Conservation (phyloP, 805 yeast species). For the Dipodascus geniculatus region DNA sequence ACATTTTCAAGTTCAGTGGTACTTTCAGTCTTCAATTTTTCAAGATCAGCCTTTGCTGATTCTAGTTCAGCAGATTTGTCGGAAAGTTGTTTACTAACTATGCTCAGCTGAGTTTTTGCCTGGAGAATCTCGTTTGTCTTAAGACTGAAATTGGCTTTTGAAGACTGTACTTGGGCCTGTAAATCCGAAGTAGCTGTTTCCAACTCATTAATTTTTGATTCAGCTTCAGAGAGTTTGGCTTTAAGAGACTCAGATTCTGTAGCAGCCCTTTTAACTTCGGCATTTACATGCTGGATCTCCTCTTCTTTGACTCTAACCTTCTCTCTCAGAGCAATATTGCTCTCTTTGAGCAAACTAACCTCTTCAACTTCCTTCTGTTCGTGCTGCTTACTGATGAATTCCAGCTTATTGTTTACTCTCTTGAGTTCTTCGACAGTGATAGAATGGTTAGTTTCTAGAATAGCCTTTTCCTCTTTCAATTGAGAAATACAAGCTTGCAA, state of each 20-base stretch:
- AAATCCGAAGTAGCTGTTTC: not conserved
- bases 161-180: not conserved
- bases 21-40: slow-evolving; percentile 20
- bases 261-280: not conserved
- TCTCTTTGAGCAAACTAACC: slow-evolving; percentile 52
- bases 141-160: not conserved
- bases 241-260: not conserved
- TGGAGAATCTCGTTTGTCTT: not conserved
- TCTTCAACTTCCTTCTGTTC: slow-evolving; percentile 38
- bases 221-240: not conserved
- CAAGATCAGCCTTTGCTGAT: slow-evolving; percentile 24
- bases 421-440: not conserved
- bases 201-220: not conserved
- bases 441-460: not conserved
- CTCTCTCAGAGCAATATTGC: slow-evolving; percentile 48
- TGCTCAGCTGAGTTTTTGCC: not conserved
- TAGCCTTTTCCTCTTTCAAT: not conserved
- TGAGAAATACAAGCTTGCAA: not conserved
- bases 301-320: slow-evolving; percentile 31
- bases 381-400: slow-evolving; percentile 41
- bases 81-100: not conserved
- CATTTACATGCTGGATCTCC: slow-evolving; percentile 24
- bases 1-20: slow-evolving; percentile 26
- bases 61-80: slow-evolving; percentile 24
- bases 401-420: slow-evolving; percentile 29